Base-by-base conservation (phyloP, 1,139 yeast genomes). In the Wickerhamomyces sp. region DNA sequence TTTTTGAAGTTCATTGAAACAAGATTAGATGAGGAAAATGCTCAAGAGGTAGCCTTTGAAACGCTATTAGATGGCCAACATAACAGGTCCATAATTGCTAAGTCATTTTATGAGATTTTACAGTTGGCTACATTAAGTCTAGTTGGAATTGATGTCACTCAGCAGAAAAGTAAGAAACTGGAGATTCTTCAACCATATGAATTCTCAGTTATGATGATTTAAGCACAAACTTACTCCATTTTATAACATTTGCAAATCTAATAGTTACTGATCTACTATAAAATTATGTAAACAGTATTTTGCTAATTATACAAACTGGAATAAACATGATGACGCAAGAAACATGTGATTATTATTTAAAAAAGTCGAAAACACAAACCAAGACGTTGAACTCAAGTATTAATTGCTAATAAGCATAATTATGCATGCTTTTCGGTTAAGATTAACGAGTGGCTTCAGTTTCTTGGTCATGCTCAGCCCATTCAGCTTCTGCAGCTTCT, bases 31-130 rank as follows among this genome's bases (percentile, higher is more conserved):
- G 52, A 47, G 19, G 49, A 47, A 13, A 34, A 41, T 3, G 19
- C 27, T 1, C 21, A 40, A 12, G 16, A 31, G 12, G 27, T 54
- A 28, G 40, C 41, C 4, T 53, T 53, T 39, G 37, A 38, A 12
- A 35, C 44, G 9, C 36, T 52, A 10, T 22, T 40, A 33, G 32
- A 36, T 13, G 49, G 44, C 19, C 41, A 41, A 16, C 42, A 44
- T n/a, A 49, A 35, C 14, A 55, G 58, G 41, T 49, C 55, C 14
- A 51, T 65, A 22, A 70, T 70, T 14, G 70, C 67, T 13, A 64
- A 59, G 37, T 63, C 74, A 3, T 69, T 72, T 46, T 52, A 66
- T 13, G 63, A 68, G 36, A 42, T 71, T 2, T 55, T 72, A 32
- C 65, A 68, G 33, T 55, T 72, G 36, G 63, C 72, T 0, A 60